Percentiles rank a stretch among this genome's conserved stretches.
Conservation (phyloP, 2,329 filamentous ascomycete species). For the Anthostomella pinea region DNA sequence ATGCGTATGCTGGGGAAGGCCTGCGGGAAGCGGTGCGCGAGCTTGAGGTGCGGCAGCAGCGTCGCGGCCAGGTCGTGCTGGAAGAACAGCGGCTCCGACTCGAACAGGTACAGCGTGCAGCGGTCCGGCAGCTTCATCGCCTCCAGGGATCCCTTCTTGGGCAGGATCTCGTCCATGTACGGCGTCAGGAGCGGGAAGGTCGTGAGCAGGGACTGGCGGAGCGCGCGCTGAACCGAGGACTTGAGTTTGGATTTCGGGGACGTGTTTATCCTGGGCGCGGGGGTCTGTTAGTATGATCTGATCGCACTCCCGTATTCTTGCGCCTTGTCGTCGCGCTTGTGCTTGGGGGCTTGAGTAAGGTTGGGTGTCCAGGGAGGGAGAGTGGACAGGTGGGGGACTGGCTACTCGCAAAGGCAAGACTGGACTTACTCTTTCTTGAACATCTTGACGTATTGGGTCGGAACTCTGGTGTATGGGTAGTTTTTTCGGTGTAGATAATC, state of each 20-base stretch:
- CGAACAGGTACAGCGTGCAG: slow-evolving; percentile 82
- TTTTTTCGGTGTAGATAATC: background rate
- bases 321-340: too few species aligned
- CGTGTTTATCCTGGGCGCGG: slow-evolving; percentile 59
- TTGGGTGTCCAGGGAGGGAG: too few species aligned
- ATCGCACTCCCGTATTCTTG: background rate
- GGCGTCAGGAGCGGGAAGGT: slow-evolving; percentile 84
- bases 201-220: slow-evolving; percentile 77
- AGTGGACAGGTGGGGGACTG: too few species aligned
- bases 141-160: slow-evolving; percentile 89
- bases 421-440: slow-evolving; percentile 84
- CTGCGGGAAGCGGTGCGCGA: slow-evolving; percentile 86
- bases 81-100: slow-evolving; percentile 80
- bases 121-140: slow-evolving; percentile 91
- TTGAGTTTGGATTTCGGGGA: slow-evolving; percentile 94
- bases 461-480: background rate
- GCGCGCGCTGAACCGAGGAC: slow-evolving; percentile 84
- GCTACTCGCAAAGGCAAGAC: background rate
- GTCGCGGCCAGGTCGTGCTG: slow-evolving; percentile 69
- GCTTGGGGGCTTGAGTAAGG: too few species aligned
- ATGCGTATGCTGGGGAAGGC: slow-evolving; percentile 84
- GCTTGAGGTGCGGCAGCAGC: slow-evolving; percentile 80
- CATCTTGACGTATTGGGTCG: slow-evolving; percentile 57
- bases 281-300: background rate
- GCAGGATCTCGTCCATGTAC: slow-evolving; percentile 89